Base-by-base conservation (phyloP, 306 rosid genomes). In the Lotus japonicus region DNA sequence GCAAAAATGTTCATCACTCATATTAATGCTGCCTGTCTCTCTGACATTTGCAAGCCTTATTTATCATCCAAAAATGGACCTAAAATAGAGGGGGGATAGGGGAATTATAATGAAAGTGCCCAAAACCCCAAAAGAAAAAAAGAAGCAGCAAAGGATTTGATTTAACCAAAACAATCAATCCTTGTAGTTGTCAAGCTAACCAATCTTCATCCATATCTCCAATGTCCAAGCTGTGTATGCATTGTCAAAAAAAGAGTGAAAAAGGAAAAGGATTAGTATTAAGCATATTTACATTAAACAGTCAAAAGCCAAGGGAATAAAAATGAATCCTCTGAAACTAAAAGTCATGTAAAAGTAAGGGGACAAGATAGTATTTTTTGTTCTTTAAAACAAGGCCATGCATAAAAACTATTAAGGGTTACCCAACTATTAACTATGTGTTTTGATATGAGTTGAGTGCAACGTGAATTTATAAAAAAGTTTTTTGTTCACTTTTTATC, bases 201-300 rank as follows among this genome's bases (percentile, higher is more conserved):
- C 99, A 90, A 45, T 88, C 95, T 13, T 79, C 95, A 68, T 84
- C 95, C 78, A 90, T 71, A 73, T 95, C 89, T 84, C 88, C 95
- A 66, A 87, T 85, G 53, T 90, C 97, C 89, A 90, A 71, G 79
- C 97, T 95, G 95, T 36, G 58, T 76, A 68, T 58, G 45, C 26
- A 21, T 21, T 21, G 26, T 21, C 26, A 21, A 31, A 31, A 31
- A 31, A 55, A 35, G 41, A 15, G 3, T 11, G 1, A 58, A 46
- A 51, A 54, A 18, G 12, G 10, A 57, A 45, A 51, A 12, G 0
- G 16, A 50, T 67, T 39, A 77, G 70, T 49, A 7, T 57, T 8
- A 71, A 68, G 68, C 35, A 13, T 43, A 19, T 43, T n/a, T 70
- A 13, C 15, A 8, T 6, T 16, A 33, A 4, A 43, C 31, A 21